phyloP scores from a whole-genome alignment of 345 rosid genomes.

The Crucihimalaya himalaica region DNA sequence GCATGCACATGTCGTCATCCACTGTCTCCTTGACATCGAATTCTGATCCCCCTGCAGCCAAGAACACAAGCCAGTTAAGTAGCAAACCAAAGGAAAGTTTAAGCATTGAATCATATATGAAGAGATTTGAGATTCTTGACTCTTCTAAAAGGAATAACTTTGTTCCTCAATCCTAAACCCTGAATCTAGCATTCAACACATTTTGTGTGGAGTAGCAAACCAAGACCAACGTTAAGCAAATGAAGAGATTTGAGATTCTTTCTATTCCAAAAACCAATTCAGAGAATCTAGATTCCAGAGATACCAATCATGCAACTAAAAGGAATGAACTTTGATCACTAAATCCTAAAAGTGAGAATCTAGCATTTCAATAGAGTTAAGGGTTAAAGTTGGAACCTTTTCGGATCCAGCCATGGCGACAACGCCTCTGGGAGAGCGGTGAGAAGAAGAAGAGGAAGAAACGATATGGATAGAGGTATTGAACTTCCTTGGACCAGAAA shows the following conservation, averaged over 20 bases:
- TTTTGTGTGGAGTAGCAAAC: not conserved
- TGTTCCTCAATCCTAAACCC: not conserved
- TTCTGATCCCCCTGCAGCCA: conserved; percentile 47
- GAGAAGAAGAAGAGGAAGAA: no score
- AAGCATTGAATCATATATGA: not conserved
- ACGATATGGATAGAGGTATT: conserved; percentile 53
- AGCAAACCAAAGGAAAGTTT: not conserved
- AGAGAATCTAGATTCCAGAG: not conserved
- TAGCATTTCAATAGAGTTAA: not conserved
- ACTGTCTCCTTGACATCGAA: conserved; percentile 60
- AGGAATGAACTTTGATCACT: not conserved
- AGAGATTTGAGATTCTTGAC: not conserved
- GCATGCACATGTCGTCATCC: conserved; percentile 66
- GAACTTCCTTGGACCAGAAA: no score
- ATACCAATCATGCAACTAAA: not conserved
- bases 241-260: conserved; percentile 4
- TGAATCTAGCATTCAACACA: conserved; percentile 1
- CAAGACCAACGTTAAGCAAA: not conserved
- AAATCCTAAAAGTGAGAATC: not conserved
- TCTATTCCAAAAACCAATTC: not conserved
- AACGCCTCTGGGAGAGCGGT: conserved; percentile 57
- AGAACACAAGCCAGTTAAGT: conserved; percentile 9
- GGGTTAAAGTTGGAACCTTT: conserved; percentile 46
- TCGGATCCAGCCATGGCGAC: conserved; percentile 93
- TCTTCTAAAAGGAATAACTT: not conserved